Conservation (phyloP, 2,329 filamentous ascomycete genomes). For the Pestalotiopsis sp. region DNA sequence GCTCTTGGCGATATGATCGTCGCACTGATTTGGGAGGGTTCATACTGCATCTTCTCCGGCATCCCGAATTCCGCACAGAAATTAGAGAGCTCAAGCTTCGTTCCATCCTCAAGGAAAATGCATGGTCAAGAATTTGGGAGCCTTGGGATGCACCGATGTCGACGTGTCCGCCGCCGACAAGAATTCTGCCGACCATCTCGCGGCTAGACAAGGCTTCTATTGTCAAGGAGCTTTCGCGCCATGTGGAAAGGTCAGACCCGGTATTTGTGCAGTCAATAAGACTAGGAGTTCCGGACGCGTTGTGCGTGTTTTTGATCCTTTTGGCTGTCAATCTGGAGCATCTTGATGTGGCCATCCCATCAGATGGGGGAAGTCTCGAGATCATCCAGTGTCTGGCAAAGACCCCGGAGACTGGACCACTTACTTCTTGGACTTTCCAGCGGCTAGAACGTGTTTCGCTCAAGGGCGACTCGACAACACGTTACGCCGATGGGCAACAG, state of each 20-base stretch:
- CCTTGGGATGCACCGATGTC: neutral
- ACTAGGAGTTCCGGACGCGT: neutral
- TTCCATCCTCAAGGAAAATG: neutral
- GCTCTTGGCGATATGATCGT: neutral
- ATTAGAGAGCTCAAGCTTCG: constrained; percentile 1
- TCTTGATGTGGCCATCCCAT: neutral
- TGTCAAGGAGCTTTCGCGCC: neutral
- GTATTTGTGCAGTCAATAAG: neutral
- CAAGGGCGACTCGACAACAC: neutral
- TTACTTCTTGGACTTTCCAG: neutral
- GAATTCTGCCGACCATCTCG: neutral
- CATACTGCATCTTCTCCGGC: neutral
- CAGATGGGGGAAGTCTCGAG: neutral
- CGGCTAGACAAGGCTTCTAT: neutral
- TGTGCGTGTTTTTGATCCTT: neutral
- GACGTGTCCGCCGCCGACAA: neutral
- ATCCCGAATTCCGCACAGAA: constrained; percentile 1
- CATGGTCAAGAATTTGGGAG: neutral
- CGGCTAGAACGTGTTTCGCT: neutral
- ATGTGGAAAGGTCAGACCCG: neutral
- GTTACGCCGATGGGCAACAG: neutral
- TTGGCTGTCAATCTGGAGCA: neutral
- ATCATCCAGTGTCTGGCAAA: neutral
- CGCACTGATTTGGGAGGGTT: neutral
- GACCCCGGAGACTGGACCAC: neutral